Evolutionary conservation across 306 rosid species (phyloP), one percentile per base, ranked within the genome.

Genomic region (Phaseolus lunatus): DNA sequence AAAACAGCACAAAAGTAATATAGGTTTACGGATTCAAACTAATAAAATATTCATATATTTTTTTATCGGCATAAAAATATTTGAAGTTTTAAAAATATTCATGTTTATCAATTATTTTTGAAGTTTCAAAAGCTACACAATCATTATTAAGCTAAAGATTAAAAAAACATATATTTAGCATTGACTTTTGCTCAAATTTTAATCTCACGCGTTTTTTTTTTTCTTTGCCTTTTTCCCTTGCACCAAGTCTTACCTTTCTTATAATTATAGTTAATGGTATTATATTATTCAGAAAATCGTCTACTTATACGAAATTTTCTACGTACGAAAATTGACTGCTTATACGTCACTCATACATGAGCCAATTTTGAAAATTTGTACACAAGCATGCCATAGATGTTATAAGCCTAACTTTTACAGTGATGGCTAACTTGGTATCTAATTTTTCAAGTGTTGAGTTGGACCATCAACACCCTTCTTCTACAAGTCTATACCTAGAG

Each of bases 291-390:
- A 57, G 20, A 16, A 57, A 57, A 31, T 13, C 45, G 26, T n/a
- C 4, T 10, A 73, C 27, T 57, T 1, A 20, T 73, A 56, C 5
- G 78, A 73, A 73, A 56, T 23, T 2, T 23, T 73, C 27, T 63
- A 47, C 18, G 88, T 63, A 47, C 9, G 87, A 15, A 31, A 7
- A 37, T 48, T 59, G 62, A 78, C 67, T 50, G 33, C 85, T 63
- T 84, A 73, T 78, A 54, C 81, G 66, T 57, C 58, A 85, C 77
- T 70, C 76, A 75, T 41, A 23, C 73, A 50, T 64, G 73, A 80
- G 64, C 79, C 84, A 73, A 62, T 43, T 43, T 43, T 71, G 19
- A 24, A 4, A 57, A 39, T 44, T 79, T 39, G 53, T 62, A 27
- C 18, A 18, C 19, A 45, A 52, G 47, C 44, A 52, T 16, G 19